Conservation (phyloP, 202 grass and related monocot genomes). For the Carex sylvatica region DNA sequence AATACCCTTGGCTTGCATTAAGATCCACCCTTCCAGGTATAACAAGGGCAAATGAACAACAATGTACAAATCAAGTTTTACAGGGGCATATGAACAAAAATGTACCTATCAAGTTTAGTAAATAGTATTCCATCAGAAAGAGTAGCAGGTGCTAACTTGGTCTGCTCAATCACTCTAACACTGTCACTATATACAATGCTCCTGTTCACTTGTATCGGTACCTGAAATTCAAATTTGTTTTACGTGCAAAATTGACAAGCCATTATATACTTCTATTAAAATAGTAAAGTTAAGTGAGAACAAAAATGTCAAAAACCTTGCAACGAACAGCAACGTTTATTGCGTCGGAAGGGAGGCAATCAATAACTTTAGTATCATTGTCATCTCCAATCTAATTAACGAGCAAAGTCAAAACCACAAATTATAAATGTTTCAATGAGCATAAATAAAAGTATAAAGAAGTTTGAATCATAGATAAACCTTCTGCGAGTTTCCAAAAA, state of each 20-base stretch:
- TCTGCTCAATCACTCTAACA: slow-evolving; percentile 60
- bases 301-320: slow-evolving; percentile 56
- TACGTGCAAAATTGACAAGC: background rate
- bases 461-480: background rate
- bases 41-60: background rate
- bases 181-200: slow-evolving; percentile 75
- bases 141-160: slow-evolving; percentile 41
- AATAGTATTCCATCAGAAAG: slow-evolving; percentile 53
- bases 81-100: slow-evolving; percentile 3
- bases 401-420: background rate
- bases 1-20: too few species aligned
- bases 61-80: too few species aligned
- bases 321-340: slow-evolving; percentile 96
- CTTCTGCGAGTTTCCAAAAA: background rate
- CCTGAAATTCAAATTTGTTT: slow-evolving; percentile 44
- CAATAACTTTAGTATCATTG: slow-evolving; percentile 59
- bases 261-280: background rate
- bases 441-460: background rate
- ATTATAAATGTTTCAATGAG: background rate
- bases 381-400: slow-evolving; percentile 59
- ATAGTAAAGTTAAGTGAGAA: background rate
- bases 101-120: slow-evolving; percentile 80
- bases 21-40: background rate
- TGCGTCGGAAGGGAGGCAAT: slow-evolving; percentile 91
- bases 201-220: slow-evolving; percentile 82